These are phyloP conservation scores for Candida patagonica DNA, from an alignment of 805 yeast species.

Conservation along the genomic window DNA sequence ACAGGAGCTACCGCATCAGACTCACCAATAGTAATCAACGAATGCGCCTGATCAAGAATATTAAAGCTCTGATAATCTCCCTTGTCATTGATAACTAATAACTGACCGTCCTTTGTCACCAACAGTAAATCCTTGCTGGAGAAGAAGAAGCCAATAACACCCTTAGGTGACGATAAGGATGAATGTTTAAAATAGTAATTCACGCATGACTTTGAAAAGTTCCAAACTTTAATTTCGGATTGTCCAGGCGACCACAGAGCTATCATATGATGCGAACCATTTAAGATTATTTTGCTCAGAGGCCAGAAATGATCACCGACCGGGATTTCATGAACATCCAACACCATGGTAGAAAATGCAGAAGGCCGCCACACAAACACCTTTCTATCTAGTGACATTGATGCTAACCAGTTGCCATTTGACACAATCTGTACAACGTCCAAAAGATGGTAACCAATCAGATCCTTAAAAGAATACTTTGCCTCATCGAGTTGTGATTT, in stretches of 20 bases:
- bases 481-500: neutral
- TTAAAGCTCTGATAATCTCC: constrained; percentile 2
- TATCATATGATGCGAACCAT: constrained; percentile 7
- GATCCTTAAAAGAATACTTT: constrained; percentile 31
- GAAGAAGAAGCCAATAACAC: constrained; percentile 9
- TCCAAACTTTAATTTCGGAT: constrained; percentile 10
- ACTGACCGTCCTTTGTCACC: constrained; percentile 14
- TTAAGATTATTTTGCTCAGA: constrained; percentile 15
- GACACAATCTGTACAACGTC: constrained; percentile 48
- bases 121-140: constrained; percentile 15
- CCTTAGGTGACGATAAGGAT: constrained; percentile 1
- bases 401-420: constrained; percentile 36
- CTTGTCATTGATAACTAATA: constrained; percentile 1
- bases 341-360: neutral
- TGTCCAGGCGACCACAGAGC: constrained; percentile 10
- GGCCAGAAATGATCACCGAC: constrained; percentile 23
- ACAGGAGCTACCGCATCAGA: neutral
- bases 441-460: constrained; percentile 44
- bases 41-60: constrained; percentile 4
- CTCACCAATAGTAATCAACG: neutral
- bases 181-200: constrained; percentile 3
- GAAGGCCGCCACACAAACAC: constrained; percentile 53
- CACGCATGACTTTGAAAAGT: constrained; percentile 6
- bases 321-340: constrained; percentile 16
- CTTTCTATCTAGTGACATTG: constrained; percentile 66